A percentile compares a stretch with the other conserved stretches of the same genome.
Conservation (phyloP, 2,329 filamentous ascomycete species). For the Huntiella decipiens region DNA sequence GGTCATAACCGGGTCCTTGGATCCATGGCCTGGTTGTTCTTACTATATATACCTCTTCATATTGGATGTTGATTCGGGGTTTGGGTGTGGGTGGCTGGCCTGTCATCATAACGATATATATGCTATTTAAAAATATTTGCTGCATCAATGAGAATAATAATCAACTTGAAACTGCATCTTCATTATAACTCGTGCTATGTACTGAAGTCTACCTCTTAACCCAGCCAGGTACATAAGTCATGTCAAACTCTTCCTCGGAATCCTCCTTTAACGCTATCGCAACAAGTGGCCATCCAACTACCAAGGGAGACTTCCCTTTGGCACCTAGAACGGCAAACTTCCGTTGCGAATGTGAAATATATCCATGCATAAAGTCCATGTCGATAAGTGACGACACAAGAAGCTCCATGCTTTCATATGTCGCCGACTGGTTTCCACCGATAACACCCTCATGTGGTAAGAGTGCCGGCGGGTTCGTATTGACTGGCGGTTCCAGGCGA, state of each 20-base stretch:
- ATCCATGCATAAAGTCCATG: constrained; percentile 67
- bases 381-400: constrained; percentile 58
- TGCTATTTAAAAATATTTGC: no score
- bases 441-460: constrained; percentile 39
- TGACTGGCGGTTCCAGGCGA: not conserved
- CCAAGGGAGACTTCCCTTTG: constrained; percentile 42
- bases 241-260: constrained; percentile 36
- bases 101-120: no score
- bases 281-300: constrained; percentile 57
- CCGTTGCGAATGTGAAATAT: constrained; percentile 56
- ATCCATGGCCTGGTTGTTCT: no score
- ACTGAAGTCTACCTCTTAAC: constrained; percentile 23
- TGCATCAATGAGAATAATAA: no score
- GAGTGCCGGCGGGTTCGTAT: constrained; percentile 22
- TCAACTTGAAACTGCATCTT: not conserved
- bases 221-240: constrained; percentile 59
- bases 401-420: constrained; percentile 52
- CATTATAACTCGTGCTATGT: not conserved
- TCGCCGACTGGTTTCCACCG: constrained; percentile 42
- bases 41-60: not conserved
- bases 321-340: constrained; percentile 71
- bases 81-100: no score
- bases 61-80: not conserved
- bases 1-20: no score
- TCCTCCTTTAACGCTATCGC: constrained; percentile 48